Base-by-base conservation (phyloP, 805 yeast species). In the Pichia phayaonensis region DNA sequence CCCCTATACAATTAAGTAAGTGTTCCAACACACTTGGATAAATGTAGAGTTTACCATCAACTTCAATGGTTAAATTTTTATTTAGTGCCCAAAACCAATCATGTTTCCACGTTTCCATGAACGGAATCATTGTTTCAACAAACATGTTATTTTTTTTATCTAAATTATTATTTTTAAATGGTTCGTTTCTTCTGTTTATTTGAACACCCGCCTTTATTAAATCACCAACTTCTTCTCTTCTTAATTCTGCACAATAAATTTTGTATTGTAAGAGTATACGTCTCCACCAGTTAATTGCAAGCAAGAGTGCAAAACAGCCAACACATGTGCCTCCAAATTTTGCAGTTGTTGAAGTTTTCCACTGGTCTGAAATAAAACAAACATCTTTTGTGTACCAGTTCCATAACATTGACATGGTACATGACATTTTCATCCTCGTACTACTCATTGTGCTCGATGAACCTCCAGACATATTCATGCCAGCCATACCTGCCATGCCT, bases 371-470 rank as follows among this genome's bases (percentile, higher is more conserved):
- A 24, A 57, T 48, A 24, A 57, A 45, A 23, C 59, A 56, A 15
- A 52, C 55, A 39, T 56, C 54, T 16, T 52, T 46, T 6, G 51
- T 26, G 26, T 54, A 51, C 60, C 60, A 57, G 31, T 56, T 56
- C 59, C 59, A 57, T 4, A 57, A 42, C 60, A 57, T 57, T 21
- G 57, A 52, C 61, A 59, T 59, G 8, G 46, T 42, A 41, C 59
- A 57, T 1, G 45, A 6, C 50, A 42, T 48, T 31, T 34, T 36
- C 52, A 50, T 47, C 5, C 39, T 6, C 45, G 41, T 45, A 4
- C 23, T 1, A 7, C 41, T 22, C 40, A 36, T 34, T n/a, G 23
- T 36, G n/a, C 39, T 36, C 42, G 38, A 43, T 4, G 40, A 10
- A 39, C 29, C 46, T 16, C 29, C n/a, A 18, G 43, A n/a, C 43